Evolutionary conservation across 176 grass and related monocot species (phyloP), one percentile per base, ranked within the genome.

Genomic region (Aechmea fasciata): DNA sequence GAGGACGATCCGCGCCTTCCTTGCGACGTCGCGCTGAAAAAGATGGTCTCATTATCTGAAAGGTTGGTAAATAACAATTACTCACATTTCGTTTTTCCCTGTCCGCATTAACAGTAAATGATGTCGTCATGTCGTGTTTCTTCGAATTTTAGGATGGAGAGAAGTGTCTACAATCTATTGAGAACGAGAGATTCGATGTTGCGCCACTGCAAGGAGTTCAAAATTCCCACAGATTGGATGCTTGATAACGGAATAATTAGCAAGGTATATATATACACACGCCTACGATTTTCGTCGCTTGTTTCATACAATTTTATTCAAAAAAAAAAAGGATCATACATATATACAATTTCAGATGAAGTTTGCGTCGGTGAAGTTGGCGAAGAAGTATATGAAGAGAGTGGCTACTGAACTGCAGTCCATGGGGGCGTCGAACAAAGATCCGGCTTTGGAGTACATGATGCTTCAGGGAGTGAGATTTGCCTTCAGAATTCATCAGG

Each of bases 401-500:
- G 94, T 99, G 19, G 86, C 94, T 50, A 90, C 82, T 75, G 94
- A 93, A 48, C 94, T 99, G 79, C 82, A 99, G 77, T 77, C 82
- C 47, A 99, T 90, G 90, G 94, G 94, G 29, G 77, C 82, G 68
- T 78, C 88, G 57, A 93, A 86, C 78, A 99, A 99, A 79, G 90
- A 99, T 69, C 90, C 80, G 47, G 94, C 94, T 70, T 72, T 99
- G 28, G 94, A 99, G 84, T 99, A 99, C 57, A 93, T 99, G 94
- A 74, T 99, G 25, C 89, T 99, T 75, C 94, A 99, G 83, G 94
- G 86, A 67, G 90, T 99, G 65, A 85, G 94, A 82, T 99, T 99
- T 82, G 87, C 90, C 51, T 99, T 99, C 85, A 87, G 94, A 79
- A 90, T 99, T 80, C 90, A 99, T 86, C 94, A 99, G 94, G 94